These are phyloP conservation scores for Adenanthera pavonina DNA, from an alignment of 306 rosid species.

Conservation along the genomic window DNA sequence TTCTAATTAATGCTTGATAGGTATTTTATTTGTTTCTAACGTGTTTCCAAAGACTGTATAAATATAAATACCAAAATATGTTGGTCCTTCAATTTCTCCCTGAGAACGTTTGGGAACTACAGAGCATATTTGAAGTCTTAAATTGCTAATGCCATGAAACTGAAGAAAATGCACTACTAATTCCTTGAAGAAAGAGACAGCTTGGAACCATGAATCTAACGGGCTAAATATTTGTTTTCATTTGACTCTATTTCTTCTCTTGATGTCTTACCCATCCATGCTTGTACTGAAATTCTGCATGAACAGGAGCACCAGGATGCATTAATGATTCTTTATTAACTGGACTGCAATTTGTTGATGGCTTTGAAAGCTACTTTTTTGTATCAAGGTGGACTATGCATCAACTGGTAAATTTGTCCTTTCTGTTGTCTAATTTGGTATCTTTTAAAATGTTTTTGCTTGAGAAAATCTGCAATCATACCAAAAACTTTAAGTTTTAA, in stretches of 20 bases:
- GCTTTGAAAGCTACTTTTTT: slow-evolving; percentile 77
- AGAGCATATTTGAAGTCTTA: slow-evolving; percentile 20
- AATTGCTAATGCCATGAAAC: slow-evolving; percentile 21
- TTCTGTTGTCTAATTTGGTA: slow-evolving; percentile 35
- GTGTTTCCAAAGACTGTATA: slow-evolving; percentile 13
- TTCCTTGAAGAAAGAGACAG: slow-evolving; percentile 22
- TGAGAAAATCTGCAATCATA: slow-evolving; percentile 30
- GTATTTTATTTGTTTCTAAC: slow-evolving; percentile 16
- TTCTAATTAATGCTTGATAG: slow-evolving; percentile 2
- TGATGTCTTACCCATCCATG: slow-evolving; percentile 32
- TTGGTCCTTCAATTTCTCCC: slow-evolving; percentile 5
- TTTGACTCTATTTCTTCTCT: neutral
- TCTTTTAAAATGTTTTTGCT: slow-evolving; percentile 32
- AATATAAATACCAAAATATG: slow-evolving; percentile 33
- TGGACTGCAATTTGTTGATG: slow-evolving; percentile 91
- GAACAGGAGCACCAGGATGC: slow-evolving; percentile 97
- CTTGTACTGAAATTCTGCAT: slow-evolving; percentile 42
- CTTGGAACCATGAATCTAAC: slow-evolving; percentile 24
- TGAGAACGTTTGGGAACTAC: neutral
- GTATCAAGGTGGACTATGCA: slow-evolving; percentile 96
- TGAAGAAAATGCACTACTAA: slow-evolving; percentile 12
- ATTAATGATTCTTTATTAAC: slow-evolving; percentile 85
- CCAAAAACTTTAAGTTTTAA: slow-evolving; percentile 19
- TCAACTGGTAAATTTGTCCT: slow-evolving; percentile 78
- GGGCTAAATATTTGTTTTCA: slow-evolving; percentile 25